These are phyloP conservation scores for Fimicolochytrium jonesii DNA, from an alignment of 192 early-diverging fungal species.

Conservation along the genomic window DNA sequence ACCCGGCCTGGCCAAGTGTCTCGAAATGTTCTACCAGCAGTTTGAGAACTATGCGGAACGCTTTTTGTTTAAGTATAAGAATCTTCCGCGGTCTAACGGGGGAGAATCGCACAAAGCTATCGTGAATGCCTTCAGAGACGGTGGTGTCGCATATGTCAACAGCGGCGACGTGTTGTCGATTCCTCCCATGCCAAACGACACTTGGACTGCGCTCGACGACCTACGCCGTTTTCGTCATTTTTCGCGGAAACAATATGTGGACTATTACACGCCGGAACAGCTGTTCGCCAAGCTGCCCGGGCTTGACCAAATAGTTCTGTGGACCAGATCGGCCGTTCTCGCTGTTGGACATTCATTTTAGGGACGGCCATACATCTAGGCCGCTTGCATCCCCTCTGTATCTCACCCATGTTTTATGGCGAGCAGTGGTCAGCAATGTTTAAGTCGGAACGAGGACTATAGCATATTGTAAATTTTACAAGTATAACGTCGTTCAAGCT, in stretches of 20 bases:
- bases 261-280: background rate
- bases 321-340: too few relatives aligned
- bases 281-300: background rate
- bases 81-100: background rate
- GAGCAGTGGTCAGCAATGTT: too few relatives aligned
- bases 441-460: too few relatives aligned
- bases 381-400: too few relatives aligned
- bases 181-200: background rate
- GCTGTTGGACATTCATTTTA: too few relatives aligned
- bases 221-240: background rate
- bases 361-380: too few relatives aligned
- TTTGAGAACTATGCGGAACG: conserved; percentile 1
- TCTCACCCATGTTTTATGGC: too few relatives aligned
- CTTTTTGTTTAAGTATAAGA: background rate
- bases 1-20: background rate
- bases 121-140: background rate
- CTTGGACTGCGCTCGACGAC: background rate
- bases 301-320: too few relatives aligned
- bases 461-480: too few relatives aligned
- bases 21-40: conserved; percentile 5
- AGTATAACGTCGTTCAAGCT: too few relatives aligned
- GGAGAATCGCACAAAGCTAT: background rate
- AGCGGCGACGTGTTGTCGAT: background rate
- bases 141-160: background rate
- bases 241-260: background rate